phyloP scores from a whole-genome alignment of 768 basidiomycete species.

The Agrocybe pediades region DNA sequence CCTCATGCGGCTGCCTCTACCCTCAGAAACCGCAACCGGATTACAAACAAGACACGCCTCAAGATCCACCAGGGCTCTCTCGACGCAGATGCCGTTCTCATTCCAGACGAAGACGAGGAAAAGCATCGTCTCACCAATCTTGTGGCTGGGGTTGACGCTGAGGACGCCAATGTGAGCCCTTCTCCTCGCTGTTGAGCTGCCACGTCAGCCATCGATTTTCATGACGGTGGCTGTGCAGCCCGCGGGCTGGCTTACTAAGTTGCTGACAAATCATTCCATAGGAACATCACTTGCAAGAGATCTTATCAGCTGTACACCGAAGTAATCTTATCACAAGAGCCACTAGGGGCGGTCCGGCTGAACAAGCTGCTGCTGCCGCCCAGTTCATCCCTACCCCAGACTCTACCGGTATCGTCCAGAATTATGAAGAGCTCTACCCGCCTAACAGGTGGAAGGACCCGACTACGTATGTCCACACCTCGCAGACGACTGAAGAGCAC shows the following conservation, averaged over 20 bases:
- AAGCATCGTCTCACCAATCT: conserved; percentile 72
- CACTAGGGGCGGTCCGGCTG: conserved; percentile 26
- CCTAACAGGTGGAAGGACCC: conserved; percentile 75
- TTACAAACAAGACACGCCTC: conserved; percentile 91
- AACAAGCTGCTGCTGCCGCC: conserved; percentile 34
- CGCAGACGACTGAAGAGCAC: conserved; percentile 84
- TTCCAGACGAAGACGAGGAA: conserved; percentile 88
- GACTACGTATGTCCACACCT: conserved; percentile 74
- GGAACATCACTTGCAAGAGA: conserved; percentile 59
- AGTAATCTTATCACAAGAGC: conserved; percentile 29
- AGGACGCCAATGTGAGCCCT: conserved; percentile 88
- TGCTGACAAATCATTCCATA: conserved; percentile 40
- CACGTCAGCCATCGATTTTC: conserved; percentile 38
- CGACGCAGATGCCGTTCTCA: conserved; percentile 77
- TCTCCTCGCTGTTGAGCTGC: conserved; percentile 31
- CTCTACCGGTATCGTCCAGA: conserved; percentile 75
- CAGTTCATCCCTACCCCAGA: conserved; percentile 93
- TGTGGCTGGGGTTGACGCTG: conserved; percentile 88
- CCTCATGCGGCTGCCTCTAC: conserved; percentile 75
- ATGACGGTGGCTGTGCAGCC: conserved; percentile 47
- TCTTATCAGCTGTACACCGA: conserved; percentile 46
- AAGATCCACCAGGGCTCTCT: conserved; percentile 80
- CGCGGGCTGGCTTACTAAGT: conserved; percentile 51
- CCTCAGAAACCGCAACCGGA: conserved; percentile 84
- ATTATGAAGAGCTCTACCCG: conserved; percentile 80